phyloP scores from a whole-genome alignment of 169 alveolate genomes.

The Plasmodium relictum region DNA sequence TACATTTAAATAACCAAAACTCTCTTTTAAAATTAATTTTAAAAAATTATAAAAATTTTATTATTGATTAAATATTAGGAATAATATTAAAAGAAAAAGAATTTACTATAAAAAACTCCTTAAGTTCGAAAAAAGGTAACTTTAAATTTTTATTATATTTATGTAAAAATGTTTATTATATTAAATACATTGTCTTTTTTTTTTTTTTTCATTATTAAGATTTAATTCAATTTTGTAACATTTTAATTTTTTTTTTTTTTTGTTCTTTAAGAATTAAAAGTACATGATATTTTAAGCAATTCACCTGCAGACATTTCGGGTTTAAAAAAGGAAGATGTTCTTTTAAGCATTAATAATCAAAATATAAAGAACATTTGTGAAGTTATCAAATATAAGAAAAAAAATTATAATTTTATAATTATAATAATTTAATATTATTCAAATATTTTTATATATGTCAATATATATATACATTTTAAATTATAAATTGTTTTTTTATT shows the following conservation, averaged over 20 bases:
- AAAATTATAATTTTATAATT: background rate
- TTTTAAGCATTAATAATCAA: conserved; percentile 30
- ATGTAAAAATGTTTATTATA: background rate
- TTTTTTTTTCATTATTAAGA: too few species aligned
- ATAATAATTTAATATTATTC: background rate
- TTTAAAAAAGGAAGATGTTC: conserved; percentile 39
- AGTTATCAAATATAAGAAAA: conserved; percentile 25
- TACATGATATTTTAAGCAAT: conserved; percentile 28
- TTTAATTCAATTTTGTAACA: too few species aligned
- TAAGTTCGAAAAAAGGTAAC: conserved; percentile 29
- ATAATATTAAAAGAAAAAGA: conserved; percentile 45
- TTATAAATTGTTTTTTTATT: background rate
- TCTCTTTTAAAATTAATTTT: background rate
- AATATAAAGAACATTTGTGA: conserved; percentile 44
- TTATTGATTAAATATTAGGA: conserved; percentile 20
- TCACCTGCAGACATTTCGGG: conserved; percentile 48
- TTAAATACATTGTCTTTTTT: background rate
- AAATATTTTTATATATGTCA: background rate
- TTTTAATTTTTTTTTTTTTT: background rate
- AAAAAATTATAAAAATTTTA: conserved; percentile 10
- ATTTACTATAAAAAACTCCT: background rate
- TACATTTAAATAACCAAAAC: conserved; percentile 11
- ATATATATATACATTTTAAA: conserved; percentile 6
- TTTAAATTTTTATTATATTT: too few species aligned
- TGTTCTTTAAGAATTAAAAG: conserved; percentile 35